These are phyloP conservation scores for Fusarium chlamydosporum DNA, from an alignment of 2,329 filamentous ascomycete species.

Conservation along the genomic window DNA sequence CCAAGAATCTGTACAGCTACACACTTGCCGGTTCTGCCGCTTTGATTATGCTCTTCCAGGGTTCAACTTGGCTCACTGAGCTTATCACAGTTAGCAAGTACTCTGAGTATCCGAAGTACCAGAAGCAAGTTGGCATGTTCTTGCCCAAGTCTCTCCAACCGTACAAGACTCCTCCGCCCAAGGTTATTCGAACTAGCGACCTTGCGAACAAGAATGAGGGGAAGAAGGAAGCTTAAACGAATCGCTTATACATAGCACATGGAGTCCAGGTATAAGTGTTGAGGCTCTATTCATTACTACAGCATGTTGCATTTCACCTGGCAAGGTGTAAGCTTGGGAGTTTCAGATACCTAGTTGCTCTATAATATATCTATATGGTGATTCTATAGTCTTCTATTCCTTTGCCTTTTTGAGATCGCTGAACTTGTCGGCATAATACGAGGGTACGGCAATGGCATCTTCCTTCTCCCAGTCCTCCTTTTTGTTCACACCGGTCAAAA, in stretches of 20 bases:
- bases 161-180: conserved; percentile 62
- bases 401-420: conserved; percentile 73
- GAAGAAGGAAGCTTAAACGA: conserved; percentile 52
- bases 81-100: conserved; percentile 85
- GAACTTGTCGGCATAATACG: conserved; percentile 86
- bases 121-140: conserved; percentile 85
- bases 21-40: conserved; percentile 76
- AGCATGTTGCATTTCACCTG: too few species aligned
- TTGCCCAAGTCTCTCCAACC: conserved; percentile 71
- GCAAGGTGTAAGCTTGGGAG: not conserved
- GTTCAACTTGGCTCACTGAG: conserved; percentile 90
- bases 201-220: conserved; percentile 62
- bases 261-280: not conserved
- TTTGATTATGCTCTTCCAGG: conserved; percentile 87
- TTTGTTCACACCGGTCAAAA: conserved; percentile 89
- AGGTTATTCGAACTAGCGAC: conserved; percentile 66
- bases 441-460: conserved; percentile 77
- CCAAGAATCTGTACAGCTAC: conserved; percentile 82
- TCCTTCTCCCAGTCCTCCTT: conserved; percentile 85
- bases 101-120: conserved; percentile 87
- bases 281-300: not conserved
- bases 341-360: conserved; percentile 28
- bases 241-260: not conserved
- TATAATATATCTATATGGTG: conserved; percentile 38
- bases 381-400: conserved; percentile 29